Evolutionary conservation across 306 rosid species (phyloP), one percentile per base, ranked within the genome.

Genomic region (Pyrus pyrifolia): DNA sequence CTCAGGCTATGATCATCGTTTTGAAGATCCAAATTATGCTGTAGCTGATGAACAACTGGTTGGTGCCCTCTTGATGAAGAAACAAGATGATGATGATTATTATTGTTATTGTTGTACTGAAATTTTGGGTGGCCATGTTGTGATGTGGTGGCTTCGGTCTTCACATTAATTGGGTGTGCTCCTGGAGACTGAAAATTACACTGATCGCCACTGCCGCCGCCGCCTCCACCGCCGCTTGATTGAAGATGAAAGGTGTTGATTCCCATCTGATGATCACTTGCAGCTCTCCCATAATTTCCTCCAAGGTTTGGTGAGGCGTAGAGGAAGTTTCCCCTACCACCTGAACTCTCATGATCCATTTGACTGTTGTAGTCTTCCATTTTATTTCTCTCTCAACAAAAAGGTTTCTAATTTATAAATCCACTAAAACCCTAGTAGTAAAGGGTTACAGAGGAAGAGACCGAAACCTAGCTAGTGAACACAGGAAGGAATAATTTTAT

Each of bases 341-440:
- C 82, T 52, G 85, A 49, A 78, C 61, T 93, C 72, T 86, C 93
- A n/a, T 73, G 69, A 44, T 84, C 83, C 76, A 88, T 78, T 42
- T 89, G 89, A 76, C 82, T 85, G 69, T 90, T 58, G 68, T 92
- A 89, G 67, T 81, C 92, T 79, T 94, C 97, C 97, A 87, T 91
- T 70, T 70, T 64, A 11, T 29, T 89, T 67, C 68, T 64, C 22
- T 38, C 46, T 52, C 44, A 62, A 31, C 45, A 62, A 61, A 67
- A 60, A 51, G 59, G 61, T 10, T 11, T 29, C 46, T 2, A 31
- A 70, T 44, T 57, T n/a, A 35, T 4, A 58, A 64, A 30, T n/a
- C 29, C 59, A 76, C 85, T 57, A 78, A 81, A 82, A 35, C 58
- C 87, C 77, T 74, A 79, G 35, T 19, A 19, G 22, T 11, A 35